Conservation (phyloP, 305 asterid genomes). For the Fraxinus xanthoxyloides region DNA sequence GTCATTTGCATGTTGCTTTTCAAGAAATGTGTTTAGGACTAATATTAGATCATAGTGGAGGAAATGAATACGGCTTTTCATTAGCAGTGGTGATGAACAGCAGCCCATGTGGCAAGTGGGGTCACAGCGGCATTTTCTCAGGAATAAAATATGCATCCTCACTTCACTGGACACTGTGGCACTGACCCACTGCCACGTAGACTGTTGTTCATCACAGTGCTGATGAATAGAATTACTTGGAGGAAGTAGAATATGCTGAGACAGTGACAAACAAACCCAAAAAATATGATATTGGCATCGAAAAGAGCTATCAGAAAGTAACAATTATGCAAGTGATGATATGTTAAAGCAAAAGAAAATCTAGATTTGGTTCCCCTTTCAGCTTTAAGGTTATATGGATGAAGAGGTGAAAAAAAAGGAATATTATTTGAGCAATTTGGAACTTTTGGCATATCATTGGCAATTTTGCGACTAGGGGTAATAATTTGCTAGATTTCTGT, state of each 20-base stretch:
- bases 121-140: no score
- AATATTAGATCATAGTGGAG: not conserved
- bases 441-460: not conserved
- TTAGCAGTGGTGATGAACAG: no score
- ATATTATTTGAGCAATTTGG: not conserved
- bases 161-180: no score
- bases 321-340: not conserved
- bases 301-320: not conserved
- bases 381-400: not conserved
- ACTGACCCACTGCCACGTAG: no score
- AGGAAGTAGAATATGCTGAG: not conserved
- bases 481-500: no score
- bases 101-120: no score
- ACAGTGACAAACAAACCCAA: not conserved
- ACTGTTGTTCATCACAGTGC: no score
- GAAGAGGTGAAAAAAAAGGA: not conserved
- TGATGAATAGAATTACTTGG: not conserved
- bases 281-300: not conserved
- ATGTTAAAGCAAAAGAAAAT: not conserved
- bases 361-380: not conserved
- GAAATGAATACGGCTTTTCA: not conserved
- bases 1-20: not conserved
- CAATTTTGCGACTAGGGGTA: no score
- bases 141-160: no score
- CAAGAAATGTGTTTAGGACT: not conserved